Percentiles rank a stretch among this genome's conserved stretches.
phyloP scores from a whole-genome alignment of 2,329 filamentous ascomycete genomes.

The Tympanopsis confertula region DNA sequence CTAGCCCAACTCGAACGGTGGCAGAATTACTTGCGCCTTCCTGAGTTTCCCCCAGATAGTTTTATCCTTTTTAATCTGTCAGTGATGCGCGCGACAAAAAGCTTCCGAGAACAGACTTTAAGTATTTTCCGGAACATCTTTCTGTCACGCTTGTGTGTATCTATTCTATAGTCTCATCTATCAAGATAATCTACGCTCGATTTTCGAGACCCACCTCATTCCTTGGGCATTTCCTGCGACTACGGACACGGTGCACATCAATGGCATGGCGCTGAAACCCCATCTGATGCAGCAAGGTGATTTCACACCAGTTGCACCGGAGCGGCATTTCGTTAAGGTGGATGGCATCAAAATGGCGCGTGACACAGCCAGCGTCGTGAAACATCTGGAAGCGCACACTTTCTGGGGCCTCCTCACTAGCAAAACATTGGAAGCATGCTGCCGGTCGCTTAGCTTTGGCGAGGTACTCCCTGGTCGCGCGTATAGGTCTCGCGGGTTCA shows the following conservation, averaged over 20 bases:
- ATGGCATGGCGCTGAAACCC: not conserved
- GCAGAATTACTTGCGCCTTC: no score
- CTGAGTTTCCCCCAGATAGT: no score
- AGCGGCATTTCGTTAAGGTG: not conserved
- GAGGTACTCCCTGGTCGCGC: not conserved
- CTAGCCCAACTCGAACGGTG: no score
- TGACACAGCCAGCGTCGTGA: not conserved
- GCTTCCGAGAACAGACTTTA: no score
- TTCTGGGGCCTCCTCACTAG: not conserved
- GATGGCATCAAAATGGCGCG: not conserved
- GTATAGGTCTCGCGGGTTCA: not conserved
- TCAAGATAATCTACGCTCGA: no score
- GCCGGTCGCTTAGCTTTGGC: not conserved
- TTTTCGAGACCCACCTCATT: no score
- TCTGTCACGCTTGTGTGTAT: no score
- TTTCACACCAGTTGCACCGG: not conserved
- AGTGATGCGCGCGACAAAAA: no score
- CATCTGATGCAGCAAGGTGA: not conserved
- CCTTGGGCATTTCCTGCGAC: no score
- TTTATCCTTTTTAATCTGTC: no score
- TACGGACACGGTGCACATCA: not conserved
- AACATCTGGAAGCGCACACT: not conserved
- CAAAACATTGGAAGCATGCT: slow-evolving; percentile 1
- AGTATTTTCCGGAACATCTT: no score
- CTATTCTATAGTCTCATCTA: no score